Conservation (phyloP, 805 yeast species). For the Wickerhamia fluorescens region DNA sequence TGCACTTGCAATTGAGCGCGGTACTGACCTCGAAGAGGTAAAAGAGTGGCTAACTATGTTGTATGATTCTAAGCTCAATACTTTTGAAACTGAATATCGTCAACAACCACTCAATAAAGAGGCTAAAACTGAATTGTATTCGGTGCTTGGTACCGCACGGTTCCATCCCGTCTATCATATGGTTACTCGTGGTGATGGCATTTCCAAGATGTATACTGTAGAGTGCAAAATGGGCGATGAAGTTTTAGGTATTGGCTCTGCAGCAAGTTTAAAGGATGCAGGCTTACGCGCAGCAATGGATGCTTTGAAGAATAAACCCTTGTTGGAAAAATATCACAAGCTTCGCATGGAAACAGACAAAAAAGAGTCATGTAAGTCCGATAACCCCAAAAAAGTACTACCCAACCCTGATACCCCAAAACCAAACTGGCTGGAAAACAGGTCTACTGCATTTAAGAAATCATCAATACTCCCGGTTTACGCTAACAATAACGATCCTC, state of each 20-base stretch:
- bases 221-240: slow-evolving; percentile 61
- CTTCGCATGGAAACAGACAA: slow-evolving; percentile 33
- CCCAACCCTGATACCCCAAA: slow-evolving; percentile 2
- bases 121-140: slow-evolving; percentile 75
- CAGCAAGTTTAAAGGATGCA: slow-evolving; percentile 65
- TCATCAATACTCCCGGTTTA: slow-evolving; percentile 19
- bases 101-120: slow-evolving; percentile 43
- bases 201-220: slow-evolving; percentile 50
- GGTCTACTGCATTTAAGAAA: slow-evolving; percentile 4
- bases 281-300: slow-evolving; percentile 80
- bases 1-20: slow-evolving; percentile 60
- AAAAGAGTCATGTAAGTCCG: slow-evolving; percentile 9
- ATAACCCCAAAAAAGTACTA: slow-evolving; percentile 4
- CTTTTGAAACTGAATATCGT: slow-evolving; percentile 26
- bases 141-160: slow-evolving; percentile 70
- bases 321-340: slow-evolving; percentile 58
- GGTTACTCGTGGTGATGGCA: slow-evolving; percentile 38
- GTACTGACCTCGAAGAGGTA: slow-evolving; percentile 39
- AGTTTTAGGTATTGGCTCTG: slow-evolving; percentile 66
- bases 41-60: slow-evolving; percentile 51
- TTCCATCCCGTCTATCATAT: slow-evolving; percentile 54
- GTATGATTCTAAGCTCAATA: slow-evolving; percentile 38
- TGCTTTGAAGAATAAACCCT: slow-evolving; percentile 53
- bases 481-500: slow-evolving; percentile 16
- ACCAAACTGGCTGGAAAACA: slow-evolving; percentile 1